Base-by-base conservation (phyloP, 495 filamentous ascomycete species). In the Trichoderma orchidacearum region DNA sequence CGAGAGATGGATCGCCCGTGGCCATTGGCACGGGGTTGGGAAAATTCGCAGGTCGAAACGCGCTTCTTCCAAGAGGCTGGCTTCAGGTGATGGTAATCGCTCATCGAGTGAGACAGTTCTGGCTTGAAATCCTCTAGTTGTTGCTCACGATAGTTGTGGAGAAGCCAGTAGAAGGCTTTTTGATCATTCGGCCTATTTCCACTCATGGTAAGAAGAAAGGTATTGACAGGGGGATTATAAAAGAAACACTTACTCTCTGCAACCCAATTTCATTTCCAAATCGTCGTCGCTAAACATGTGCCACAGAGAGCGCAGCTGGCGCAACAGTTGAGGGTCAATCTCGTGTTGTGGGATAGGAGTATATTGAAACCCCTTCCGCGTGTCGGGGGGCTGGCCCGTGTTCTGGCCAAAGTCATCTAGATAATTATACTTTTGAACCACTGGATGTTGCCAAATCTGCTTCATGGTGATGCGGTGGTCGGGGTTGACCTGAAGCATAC, bases 261-360 rank as follows among this genome's bases (percentile, higher is more conserved):
- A 80, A 28, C 83, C 64, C 3, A 96, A 70, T 58, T 76, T 81
- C 58, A 80, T 70, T 32, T 85, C 74, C n/a, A 96, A 64, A 3
- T 80, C 73, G n/a, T 84, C 76, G 54, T 90, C 84, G 29, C 79
- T 77, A 45, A 85, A 84, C 56, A 81, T 81, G 69, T 96, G 91
- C 89, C 89, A 97, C 56, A 97, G 67, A 6, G 89, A 87, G 58
- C 85, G 85, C 52, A 98, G 71, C 65, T 95, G 91, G 29, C 89
- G 78, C 30, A 97, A 62, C 30, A 96, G 76, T 57, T 92, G 87
- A 51, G 75, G 63, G 61, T 96, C 89, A 32, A 96, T 79, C 12
- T 90, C 82, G 13, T 57, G 73, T 65, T 56, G 57, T 5, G 60
- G 66, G 6, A 71, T 71, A 1, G 70, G 68, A 27, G 61, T 57